Evolutionary conservation across 257 asterid genomes (phyloP), one percentile per base, ranked within the genome.

Genomic region (Ehretia macrophylla): DNA sequence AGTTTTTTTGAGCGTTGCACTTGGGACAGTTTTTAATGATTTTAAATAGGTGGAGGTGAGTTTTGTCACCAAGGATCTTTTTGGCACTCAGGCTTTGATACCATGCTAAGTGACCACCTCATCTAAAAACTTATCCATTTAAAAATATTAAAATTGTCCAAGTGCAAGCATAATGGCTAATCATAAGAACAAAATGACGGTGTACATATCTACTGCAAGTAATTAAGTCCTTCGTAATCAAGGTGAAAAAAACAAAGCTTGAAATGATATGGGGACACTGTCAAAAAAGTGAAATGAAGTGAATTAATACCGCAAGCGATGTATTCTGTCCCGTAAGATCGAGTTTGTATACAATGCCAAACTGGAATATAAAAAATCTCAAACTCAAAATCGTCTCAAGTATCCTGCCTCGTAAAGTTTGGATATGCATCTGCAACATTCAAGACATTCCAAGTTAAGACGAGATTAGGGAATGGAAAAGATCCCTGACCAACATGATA

Each of bases 341-440:
- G 65, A 93, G 95, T 76, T 89, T 89, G 79, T 93, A 93, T 8
- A 93, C 99, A 74, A 93, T 77, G 66, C 99, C 99, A 65, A 89
- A 93, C 73, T 93, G 99, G 65, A 93, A 93, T 59, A 93, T 59
- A 19, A 93, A 67, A 77, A 93, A 93, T 72, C 99, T 83, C 78
- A 88, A 80, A 83, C 95, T 93, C 83, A 93, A 79, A 60, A 93
- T 72, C 27, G 99, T 93, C 72, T 93, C 99, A 38, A 93, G 99
- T 75, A 93, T 86, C 67, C 88, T 90, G 57, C 99, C 99, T 75
- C 99, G 79, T 67, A 81, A 73, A 55, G 99, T 89, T 79, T 88
- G 96, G 72, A 93, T 93, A 73, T 93, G 99, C 71, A 72, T 68
- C 99, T 92, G 99, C 59, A 72, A 32, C 45, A 49, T 51, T 63